Percentiles rank a stretch among this genome's conserved stretches.
Conservation (phyloP, 2,329 filamentous ascomycete genomes). For the Diaporthe destruens region DNA sequence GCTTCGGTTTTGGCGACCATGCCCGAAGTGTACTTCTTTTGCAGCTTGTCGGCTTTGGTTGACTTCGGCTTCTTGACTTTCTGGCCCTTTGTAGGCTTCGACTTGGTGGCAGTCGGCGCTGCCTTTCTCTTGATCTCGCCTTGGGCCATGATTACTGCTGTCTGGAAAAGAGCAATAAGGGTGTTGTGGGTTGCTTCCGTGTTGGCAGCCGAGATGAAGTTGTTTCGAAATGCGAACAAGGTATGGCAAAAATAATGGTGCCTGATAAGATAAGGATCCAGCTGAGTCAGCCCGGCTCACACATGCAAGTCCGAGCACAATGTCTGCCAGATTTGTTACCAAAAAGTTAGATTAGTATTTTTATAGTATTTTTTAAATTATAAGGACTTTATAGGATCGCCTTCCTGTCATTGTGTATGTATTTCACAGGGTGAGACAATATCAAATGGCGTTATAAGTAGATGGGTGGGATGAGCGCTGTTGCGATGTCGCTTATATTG, state of each 20-base stretch:
- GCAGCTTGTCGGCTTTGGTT: slow-evolving; percentile 63
- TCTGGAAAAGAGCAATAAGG: neutral
- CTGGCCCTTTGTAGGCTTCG: slow-evolving; percentile 62
- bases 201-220: neutral
- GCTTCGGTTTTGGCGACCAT: slow-evolving; percentile 68
- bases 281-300: slow-evolving; percentile 5
- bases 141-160: slow-evolving; percentile 61
- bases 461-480: neutral
- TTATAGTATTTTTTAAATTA: too few species aligned
- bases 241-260: slow-evolving; percentile 4
- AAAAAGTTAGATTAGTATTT: too few species aligned
- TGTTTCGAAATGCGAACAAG: neutral
- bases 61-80: slow-evolving; percentile 53
- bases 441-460: neutral
- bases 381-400: too few species aligned
- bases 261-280: slow-evolving; percentile 19
- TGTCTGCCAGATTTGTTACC: neutral
- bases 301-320: neutral
- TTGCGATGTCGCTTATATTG: neutral
- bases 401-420: neutral
- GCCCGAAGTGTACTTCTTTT: slow-evolving; percentile 67
- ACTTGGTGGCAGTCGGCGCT: slow-evolving; percentile 54
- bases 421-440: too few species aligned
- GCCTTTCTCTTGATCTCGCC: slow-evolving; percentile 64
- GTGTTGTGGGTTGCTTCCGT: neutral